A percentile compares a stretch with the other conserved stretches of the same genome.
phyloP scores from a whole-genome alignment of 2,329 filamentous ascomycete species.

The Colletotrichum eremochloae region DNA sequence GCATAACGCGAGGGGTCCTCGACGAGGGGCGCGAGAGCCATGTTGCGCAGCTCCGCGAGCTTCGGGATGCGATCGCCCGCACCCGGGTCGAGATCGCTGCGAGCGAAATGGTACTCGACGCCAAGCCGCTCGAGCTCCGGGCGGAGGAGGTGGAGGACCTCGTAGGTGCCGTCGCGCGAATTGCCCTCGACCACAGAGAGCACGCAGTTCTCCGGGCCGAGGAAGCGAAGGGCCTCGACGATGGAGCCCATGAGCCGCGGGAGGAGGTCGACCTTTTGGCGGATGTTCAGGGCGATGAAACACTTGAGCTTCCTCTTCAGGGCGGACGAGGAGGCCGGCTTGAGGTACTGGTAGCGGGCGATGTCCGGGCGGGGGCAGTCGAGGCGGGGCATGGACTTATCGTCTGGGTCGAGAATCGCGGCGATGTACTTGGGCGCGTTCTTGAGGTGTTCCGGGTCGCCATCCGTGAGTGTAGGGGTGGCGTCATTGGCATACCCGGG shows the following conservation, averaged over 20 bases:
- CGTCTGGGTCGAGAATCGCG: conserved; percentile 48
- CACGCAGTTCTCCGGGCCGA: conserved; percentile 64
- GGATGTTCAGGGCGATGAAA: conserved; percentile 67
- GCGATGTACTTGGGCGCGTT: conserved; percentile 45
- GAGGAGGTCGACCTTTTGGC: conserved; percentile 59
- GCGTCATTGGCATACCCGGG: no score
- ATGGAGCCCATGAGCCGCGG: conserved; percentile 66
- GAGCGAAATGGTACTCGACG: conserved; percentile 57
- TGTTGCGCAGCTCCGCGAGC: conserved; percentile 65
- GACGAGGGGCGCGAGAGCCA: conserved; percentile 63
- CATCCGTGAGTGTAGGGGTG: conserved; percentile 16
- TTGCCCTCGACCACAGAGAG: conserved; percentile 69
- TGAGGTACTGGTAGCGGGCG: conserved; percentile 44
- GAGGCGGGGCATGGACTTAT: conserved; percentile 45
- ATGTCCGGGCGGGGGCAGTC: conserved; percentile 48
- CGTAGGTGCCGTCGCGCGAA: conserved; percentile 66
- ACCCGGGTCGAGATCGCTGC: conserved; percentile 59
- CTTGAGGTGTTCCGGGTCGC: conserved; percentile 24
- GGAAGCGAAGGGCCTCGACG: conserved; percentile 62
- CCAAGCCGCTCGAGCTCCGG: conserved; percentile 55
- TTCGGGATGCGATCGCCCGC: conserved; percentile 59
- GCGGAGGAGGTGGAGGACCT: conserved; percentile 60
- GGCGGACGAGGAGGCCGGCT: not conserved
- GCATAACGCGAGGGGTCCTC: conserved; percentile 41
- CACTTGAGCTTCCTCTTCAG: conserved; percentile 49